Conservation (phyloP, 73 alveolate species). For the Paramecium sexaurelia region DNA sequence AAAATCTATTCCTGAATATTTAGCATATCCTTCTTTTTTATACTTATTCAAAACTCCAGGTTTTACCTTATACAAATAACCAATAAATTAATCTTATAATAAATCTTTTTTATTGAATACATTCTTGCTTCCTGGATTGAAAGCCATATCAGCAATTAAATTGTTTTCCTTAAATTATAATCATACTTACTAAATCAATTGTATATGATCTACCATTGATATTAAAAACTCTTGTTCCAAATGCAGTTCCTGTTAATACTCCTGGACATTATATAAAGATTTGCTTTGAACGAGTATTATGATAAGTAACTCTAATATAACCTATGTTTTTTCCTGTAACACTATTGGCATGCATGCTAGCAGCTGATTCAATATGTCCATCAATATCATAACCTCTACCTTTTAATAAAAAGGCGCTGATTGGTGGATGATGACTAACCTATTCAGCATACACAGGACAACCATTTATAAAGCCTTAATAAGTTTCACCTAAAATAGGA, state of each 20-base stretch:
- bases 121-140: slow-evolving; percentile 61
- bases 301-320: slow-evolving; percentile 53
- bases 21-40: slow-evolving; percentile 54
- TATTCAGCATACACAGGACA: slow-evolving; percentile 70
- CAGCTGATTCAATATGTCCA: slow-evolving; percentile 68
- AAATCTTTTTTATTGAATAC: slow-evolving; percentile 42
- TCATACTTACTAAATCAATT: neutral
- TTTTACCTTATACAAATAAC: slow-evolving; percentile 47
- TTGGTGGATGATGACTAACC: slow-evolving; percentile 74
- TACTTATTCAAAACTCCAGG: neutral
- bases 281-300: slow-evolving; percentile 57
- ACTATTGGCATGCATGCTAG: slow-evolving; percentile 71
- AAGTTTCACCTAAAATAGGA: slow-evolving; percentile 93
- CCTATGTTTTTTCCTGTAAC: slow-evolving; percentile 69
- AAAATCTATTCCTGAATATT: slow-evolving; percentile 61
- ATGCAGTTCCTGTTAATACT: slow-evolving; percentile 65
- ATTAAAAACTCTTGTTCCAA: slow-evolving; percentile 64
- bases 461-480: slow-evolving; percentile 77
- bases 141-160: slow-evolving; percentile 54
- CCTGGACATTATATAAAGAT: slow-evolving; percentile 63
- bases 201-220: slow-evolving; percentile 45
- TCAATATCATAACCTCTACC: slow-evolving; percentile 60
- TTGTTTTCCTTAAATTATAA: slow-evolving; percentile 27
- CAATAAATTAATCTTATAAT: slow-evolving; percentile 52
- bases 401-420: slow-evolving; percentile 58